Percentiles rank a stretch among this genome's conserved stretches.
Evolutionary conservation across 257 asterid genomes (phyloP).

Genomic region (Primulina eburnea): DNA sequence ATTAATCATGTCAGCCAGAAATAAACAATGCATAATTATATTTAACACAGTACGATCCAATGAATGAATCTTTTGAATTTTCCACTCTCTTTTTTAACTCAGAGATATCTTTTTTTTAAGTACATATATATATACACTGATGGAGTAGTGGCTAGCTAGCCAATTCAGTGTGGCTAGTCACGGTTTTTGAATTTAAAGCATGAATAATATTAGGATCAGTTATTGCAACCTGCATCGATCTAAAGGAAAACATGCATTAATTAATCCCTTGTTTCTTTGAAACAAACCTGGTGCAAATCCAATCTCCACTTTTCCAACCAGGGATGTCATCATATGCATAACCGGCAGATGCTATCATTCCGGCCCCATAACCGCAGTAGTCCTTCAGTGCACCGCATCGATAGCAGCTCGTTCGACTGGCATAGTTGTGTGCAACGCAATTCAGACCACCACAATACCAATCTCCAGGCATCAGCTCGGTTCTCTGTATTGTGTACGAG

Average conservation of each 20-base stretch:
- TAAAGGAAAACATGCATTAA: background rate
- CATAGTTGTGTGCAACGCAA: constrained; percentile 83
- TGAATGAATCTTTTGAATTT: background rate
- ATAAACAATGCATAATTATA: background rate
- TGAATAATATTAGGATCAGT: no score
- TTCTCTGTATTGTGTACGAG: constrained; percentile 40
- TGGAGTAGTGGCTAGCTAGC: no score
- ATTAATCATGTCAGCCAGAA: background rate
- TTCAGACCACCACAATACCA: constrained; percentile 67
- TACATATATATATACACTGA: no score
- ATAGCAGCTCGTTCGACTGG: constrained; percentile 71
- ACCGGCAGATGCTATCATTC: constrained; percentile 40
- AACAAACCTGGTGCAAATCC: constrained; percentile 73
- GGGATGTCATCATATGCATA: constrained; percentile 59
- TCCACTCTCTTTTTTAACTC: no score
- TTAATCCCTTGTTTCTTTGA: background rate
- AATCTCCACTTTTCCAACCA: constrained; percentile 89
- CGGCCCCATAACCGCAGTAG: constrained; percentile 45
- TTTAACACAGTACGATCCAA: background rate
- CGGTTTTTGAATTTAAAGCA: no score
- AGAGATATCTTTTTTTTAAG: no score
- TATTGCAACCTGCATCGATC: no score
- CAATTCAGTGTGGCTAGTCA: no score
- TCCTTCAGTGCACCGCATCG: constrained; percentile 55
- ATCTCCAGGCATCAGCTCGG: constrained; percentile 66